A percentile compares a stretch with the other conserved stretches of the same genome.
Conservation (phyloP, 495 filamentous ascomycete genomes). For the Aspergillus wentii region DNA sequence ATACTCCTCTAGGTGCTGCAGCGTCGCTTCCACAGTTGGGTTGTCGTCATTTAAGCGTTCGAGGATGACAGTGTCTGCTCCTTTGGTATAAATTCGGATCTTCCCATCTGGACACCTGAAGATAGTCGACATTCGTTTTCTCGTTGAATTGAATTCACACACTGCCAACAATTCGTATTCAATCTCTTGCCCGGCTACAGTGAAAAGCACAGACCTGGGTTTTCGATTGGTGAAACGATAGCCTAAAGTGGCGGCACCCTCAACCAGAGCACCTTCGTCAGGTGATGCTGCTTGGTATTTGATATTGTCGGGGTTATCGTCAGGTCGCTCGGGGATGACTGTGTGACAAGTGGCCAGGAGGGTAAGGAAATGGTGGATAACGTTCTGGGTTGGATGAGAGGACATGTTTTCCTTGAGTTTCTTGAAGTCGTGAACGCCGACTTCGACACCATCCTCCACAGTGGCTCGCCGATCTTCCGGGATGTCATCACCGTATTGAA, state of each 20-base stretch:
- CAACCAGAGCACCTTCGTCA: slow-evolving; percentile 93
- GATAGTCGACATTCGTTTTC: slow-evolving; percentile 97
- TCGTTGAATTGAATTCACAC: slow-evolving; percentile 97
- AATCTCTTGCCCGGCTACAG: slow-evolving; percentile 60
- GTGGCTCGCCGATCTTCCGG: slow-evolving; percentile 86
- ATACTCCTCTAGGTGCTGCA: slow-evolving; percentile 96
- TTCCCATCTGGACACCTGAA: slow-evolving; percentile 96
- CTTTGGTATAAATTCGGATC: slow-evolving; percentile 89
- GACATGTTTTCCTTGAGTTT: slow-evolving; percentile 68
- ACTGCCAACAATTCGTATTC: slow-evolving; percentile 94
- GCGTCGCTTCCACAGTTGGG: slow-evolving; percentile 77
- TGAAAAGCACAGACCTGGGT: slow-evolving; percentile 78
- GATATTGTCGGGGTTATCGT: slow-evolving; percentile 71
- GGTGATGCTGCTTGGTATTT: slow-evolving; percentile 98
- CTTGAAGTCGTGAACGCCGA: slow-evolving; percentile 86
- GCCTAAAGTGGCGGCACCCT: slow-evolving; percentile 80
- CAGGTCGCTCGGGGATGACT: slow-evolving; percentile 86
- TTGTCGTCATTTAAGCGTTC: slow-evolving; percentile 78
- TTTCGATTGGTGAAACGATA: slow-evolving; percentile 89
- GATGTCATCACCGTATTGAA: slow-evolving; percentile 91
- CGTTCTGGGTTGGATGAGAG: slow-evolving; percentile 58
- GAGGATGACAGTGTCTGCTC: slow-evolving; percentile 94
- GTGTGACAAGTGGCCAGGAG: slow-evolving; percentile 93
- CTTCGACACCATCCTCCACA: slow-evolving; percentile 65
- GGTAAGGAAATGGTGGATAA: slow-evolving; percentile 86